A percentile compares a stretch with the other conserved stretches of the same genome.
phyloP scores from a whole-genome alignment of 2,329 filamentous ascomycete species.

The Tolypocladium amazonense region DNA sequence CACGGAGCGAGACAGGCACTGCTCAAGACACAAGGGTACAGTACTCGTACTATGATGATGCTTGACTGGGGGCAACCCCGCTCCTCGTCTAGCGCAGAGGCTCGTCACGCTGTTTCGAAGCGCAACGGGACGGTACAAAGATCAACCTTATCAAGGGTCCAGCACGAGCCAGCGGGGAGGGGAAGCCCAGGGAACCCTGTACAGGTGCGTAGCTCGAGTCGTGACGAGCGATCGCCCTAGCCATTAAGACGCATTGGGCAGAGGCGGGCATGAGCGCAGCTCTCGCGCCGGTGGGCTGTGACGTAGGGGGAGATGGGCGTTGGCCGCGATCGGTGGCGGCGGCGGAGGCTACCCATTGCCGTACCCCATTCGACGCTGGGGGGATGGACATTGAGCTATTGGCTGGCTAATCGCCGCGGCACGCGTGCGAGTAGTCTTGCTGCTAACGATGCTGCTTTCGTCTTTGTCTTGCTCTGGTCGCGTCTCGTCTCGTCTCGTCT shows the following conservation, averaged over 20 bases:
- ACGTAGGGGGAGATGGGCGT: not conserved
- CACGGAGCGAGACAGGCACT: not conserved
- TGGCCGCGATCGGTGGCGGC: slow-evolving; percentile 4
- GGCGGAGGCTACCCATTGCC: not conserved
- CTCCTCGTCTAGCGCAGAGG: not conserved
- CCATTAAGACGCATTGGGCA: not conserved
- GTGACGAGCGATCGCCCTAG: not conserved
- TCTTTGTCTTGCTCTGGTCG: not conserved
- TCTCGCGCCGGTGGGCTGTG: not conserved
- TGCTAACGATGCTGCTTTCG: not conserved
- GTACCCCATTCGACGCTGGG: not conserved
- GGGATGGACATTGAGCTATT: not conserved
- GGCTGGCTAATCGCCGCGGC: not conserved
- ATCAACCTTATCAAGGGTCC: not conserved
- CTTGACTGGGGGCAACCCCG: not conserved
- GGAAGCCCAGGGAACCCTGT: not conserved
- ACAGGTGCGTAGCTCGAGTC: not conserved
- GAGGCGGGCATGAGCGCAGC: not conserved
- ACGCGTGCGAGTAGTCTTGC: no score
- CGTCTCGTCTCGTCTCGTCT: not conserved
- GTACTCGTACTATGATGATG: no score
- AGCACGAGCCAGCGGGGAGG: not conserved
- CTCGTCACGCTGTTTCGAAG: not conserved
- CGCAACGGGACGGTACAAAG: not conserved
- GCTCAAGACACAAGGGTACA: not conserved